Base-by-base conservation (phyloP, 139 green algal species). In the Tetradesmus obliquus region DNA sequence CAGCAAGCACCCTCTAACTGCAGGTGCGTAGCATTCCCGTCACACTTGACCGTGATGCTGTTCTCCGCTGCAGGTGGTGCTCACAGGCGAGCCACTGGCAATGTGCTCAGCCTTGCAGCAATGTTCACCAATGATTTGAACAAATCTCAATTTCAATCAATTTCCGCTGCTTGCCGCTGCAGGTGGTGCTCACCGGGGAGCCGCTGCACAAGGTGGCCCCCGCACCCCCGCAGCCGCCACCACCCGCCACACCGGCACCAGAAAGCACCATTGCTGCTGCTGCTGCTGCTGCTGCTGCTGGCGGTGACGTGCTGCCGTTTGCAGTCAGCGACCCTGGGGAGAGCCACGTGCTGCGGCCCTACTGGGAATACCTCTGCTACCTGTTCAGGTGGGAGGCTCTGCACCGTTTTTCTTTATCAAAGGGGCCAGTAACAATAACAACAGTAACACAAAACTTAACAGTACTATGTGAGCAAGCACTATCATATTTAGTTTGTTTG, bases 331-430 rank as follows among this genome's bases (percentile, higher is more conserved):
- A 91, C 45, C 80, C 88, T 74, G 93, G 94, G 3, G 94, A 96
- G 88, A 66, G 15, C n/a, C 95, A 96, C 88, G 88, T 92, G 17
- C 90, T 99, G 88, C 89, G 94, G 2, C 60, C 93, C 3, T 98
- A 99, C 93, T 98, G 96, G 95, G 98, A 99, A 91, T 99, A 99
- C 91, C 88, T 99, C 10, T 97, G 94, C 53, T 99, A 97, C 95
- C 81, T 99, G 5, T 99, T 99, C 92, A 93, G 95, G 85, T 90
- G 90, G 51, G 79, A 94, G 76, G 6, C 71, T 0, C n/a, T n/a
- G n/a, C n/a, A n/a, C n/a, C n/a, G n/a, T n/a, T n/a, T n/a, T n/a
- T n/a, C n/a, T n/a, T n/a, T n/a, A n/a, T n/a, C n/a, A n/a, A n/a
- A n/a, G n/a, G n/a, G n/a, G n/a, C n/a, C n/a, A n/a, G n/a, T n/a